These are phyloP conservation scores for Zygnema circumcarinatum DNA, from an alignment of 139 green algal species.

Conservation along the genomic window DNA sequence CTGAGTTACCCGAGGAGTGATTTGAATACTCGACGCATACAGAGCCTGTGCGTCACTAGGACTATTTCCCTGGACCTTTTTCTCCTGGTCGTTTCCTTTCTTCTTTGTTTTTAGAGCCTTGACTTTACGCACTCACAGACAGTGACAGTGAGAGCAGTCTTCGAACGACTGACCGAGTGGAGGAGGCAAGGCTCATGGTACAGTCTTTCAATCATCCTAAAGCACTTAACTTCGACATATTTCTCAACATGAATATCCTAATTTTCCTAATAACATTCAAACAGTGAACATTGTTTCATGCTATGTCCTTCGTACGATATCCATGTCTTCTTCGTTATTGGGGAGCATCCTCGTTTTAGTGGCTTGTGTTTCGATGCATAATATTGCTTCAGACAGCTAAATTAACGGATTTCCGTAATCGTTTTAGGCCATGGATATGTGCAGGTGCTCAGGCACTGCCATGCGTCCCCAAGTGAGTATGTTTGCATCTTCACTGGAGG, in stretches of 20 bases:
- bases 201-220: background rate
- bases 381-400: too few relatives aligned
- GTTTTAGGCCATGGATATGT: background rate
- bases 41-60: too few relatives aligned
- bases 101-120: background rate
- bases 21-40: too few relatives aligned
- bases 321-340: too few relatives aligned
- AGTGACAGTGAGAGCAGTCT: slow-evolving; percentile 38
- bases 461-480: slow-evolving; percentile 34
- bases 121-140: slow-evolving; percentile 13
- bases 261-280: too few relatives aligned
- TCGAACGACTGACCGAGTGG: background rate
- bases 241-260: too few relatives aligned
- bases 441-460: slow-evolving; percentile 49
- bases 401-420: background rate
- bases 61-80: background rate
- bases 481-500: slow-evolving; percentile 71
- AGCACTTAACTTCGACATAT: too few relatives aligned
- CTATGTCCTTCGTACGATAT: too few relatives aligned
- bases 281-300: too few relatives aligned
- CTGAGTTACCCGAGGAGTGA: too few relatives aligned
- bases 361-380: too few relatives aligned
- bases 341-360: too few relatives aligned
- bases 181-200: slow-evolving; percentile 19
- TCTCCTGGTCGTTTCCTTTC: background rate